Conservation (phyloP, 257 asterid genomes). For the Thymus mandschuricus region DNA sequence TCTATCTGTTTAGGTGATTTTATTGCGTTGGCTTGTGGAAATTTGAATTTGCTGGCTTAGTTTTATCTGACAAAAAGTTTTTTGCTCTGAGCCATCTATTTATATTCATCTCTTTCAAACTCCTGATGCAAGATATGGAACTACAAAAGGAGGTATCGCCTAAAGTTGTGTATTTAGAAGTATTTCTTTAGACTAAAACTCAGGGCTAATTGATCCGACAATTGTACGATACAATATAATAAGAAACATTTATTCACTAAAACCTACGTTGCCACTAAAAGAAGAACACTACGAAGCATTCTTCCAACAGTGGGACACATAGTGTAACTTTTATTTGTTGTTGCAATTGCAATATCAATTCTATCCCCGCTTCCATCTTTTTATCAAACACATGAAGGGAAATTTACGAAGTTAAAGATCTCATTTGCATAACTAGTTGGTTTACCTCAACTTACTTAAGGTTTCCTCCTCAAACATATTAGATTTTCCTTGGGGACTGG, state of each 20-base stretch:
- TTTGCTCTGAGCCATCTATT: constrained; percentile 16
- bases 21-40: constrained; percentile 22
- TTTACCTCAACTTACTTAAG: neutral
- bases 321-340: constrained; percentile 6
- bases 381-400: constrained; percentile 24
- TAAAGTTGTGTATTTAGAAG: constrained; percentile 14
- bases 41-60: constrained; percentile 12
- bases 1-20: constrained; percentile 14
- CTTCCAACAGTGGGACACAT: constrained; percentile 9
- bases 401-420: constrained; percentile 5
- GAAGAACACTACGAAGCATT: constrained; percentile 1
- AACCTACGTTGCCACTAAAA: constrained; percentile 16
- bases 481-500: constrained; percentile 73
- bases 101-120: neutral
- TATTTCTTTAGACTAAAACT: neutral
- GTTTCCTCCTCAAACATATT: constrained; percentile 30
- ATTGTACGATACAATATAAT: neutral
- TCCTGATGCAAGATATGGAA: neutral
- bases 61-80: neutral
- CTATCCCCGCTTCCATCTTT: neutral
- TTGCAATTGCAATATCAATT: constrained; percentile 2
- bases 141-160: constrained; percentile 20
- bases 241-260: neutral
- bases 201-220: neutral
- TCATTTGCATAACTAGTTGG: constrained; percentile 8